phyloP scores from a whole-genome alignment of 2,329 filamentous ascomycete genomes.

The Periconia sp. region DNA sequence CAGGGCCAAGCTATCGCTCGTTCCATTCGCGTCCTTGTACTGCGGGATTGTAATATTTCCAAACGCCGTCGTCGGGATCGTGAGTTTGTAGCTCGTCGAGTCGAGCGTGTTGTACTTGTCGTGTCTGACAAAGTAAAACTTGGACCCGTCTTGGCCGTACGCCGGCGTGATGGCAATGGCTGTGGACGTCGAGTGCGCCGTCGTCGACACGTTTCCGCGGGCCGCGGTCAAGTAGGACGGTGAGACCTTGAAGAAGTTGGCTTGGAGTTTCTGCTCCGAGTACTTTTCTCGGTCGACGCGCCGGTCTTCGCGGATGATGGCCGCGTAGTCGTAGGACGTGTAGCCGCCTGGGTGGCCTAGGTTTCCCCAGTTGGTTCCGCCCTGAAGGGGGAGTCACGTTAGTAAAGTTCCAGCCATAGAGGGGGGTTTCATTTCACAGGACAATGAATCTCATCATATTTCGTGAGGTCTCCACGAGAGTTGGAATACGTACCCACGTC shows the following conservation, averaged over 20 bases:
- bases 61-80: conserved; percentile 61
- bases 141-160: conserved; percentile 53
- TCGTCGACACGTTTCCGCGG: conserved; percentile 32
- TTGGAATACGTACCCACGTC: no score
- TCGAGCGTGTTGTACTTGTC: conserved; percentile 62
- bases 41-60: conserved; percentile 60
- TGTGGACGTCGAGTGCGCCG: conserved; percentile 41
- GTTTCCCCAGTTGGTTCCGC: conserved; percentile 82
- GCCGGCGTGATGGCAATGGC: conserved; percentile 65
- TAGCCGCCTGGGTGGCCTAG: conserved; percentile 61
- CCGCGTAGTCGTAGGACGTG: conserved; percentile 62
- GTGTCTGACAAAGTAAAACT: conserved; percentile 69
- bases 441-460: no score
- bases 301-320: conserved; percentile 69
- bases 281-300: conserved; percentile 73
- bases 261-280: conserved; percentile 74
- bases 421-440: no score
- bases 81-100: conserved; percentile 65
- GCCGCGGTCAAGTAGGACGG: conserved; percentile 64
- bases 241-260: conserved; percentile 73
- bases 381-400: no score
- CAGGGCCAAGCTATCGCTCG: conserved; percentile 53
- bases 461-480: no score
- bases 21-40: no score
- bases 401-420: no score